These are phyloP conservation scores for Flaveria sonorensis DNA, from an alignment of 129 eudicot genomes.

Conservation along the genomic window DNA sequence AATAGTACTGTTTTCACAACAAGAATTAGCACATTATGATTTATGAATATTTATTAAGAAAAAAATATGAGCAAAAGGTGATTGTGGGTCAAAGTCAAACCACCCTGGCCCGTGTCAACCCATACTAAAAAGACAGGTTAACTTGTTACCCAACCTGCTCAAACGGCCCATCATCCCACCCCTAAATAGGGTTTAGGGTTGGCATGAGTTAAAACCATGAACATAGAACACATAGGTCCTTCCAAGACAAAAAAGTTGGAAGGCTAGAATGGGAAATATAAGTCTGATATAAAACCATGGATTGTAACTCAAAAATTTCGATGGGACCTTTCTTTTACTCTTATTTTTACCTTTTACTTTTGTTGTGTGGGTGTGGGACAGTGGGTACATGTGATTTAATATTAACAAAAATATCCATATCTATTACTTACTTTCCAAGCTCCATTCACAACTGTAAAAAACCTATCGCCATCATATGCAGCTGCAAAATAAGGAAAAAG, in stretches of 20 bases:
- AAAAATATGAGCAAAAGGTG: too few species aligned
- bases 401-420: constrained; percentile 4
- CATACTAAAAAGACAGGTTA: too few species aligned
- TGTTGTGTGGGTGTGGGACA: constrained; percentile 1
- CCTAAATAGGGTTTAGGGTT: background rate
- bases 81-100: too few species aligned
- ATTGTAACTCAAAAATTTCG: background rate
- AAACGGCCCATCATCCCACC: background rate
- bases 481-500: constrained; percentile 52
- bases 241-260: background rate
- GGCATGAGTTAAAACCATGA: too few species aligned
- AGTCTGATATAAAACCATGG: background rate
- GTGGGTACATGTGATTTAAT: background rate
- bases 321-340: background rate
- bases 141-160: background rate
- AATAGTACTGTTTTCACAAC: too few species aligned
- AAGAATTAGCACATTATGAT: too few species aligned
- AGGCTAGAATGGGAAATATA: background rate
- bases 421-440: constrained; percentile 77
- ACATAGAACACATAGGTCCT: background rate
- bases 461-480: constrained; percentile 75
- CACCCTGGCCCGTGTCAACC: too few species aligned
- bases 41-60: too few species aligned
- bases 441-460: constrained; percentile 72
- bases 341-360: background rate